Evolutionary conservation across 148 eudicot genomes (phyloP).

Genomic region (Arbutus unedo): DNA sequence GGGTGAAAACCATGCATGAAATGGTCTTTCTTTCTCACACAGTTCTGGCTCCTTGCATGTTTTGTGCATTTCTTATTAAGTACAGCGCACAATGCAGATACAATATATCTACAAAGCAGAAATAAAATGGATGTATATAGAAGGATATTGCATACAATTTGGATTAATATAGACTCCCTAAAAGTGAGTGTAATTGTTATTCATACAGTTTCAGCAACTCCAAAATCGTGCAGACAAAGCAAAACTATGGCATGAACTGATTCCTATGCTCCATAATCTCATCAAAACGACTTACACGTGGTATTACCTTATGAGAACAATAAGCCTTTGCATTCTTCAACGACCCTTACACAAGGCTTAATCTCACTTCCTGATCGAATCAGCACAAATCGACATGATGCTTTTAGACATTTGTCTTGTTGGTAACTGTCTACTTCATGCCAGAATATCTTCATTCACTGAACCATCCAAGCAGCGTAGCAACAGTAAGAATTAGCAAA

Average conservation of each 20-base stretch:
- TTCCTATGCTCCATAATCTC: not conserved
- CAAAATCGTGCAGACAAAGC: not conserved
- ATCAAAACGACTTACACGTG: not conserved
- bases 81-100: not conserved
- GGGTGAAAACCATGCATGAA: not conserved
- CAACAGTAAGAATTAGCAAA: not conserved
- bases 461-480: not conserved
- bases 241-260: not conserved
- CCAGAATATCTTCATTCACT: not conserved
- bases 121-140: not conserved
- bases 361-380: not conserved
- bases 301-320: not conserved
- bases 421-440: not conserved
- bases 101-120: not conserved
- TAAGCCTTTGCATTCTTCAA: not conserved
- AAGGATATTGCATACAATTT: not conserved
- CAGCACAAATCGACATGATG: not conserved
- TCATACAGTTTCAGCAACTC: not conserved
- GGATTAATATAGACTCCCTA: not conserved
- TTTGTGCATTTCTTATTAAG: not conserved
- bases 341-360: not conserved
- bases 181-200: conserved; percentile 12
- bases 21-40: not conserved
- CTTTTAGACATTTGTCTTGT: not conserved
- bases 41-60: not conserved